Conservation (phyloP, 2,329 filamentous ascomycete species). For the Aspergillus bombycis region DNA sequence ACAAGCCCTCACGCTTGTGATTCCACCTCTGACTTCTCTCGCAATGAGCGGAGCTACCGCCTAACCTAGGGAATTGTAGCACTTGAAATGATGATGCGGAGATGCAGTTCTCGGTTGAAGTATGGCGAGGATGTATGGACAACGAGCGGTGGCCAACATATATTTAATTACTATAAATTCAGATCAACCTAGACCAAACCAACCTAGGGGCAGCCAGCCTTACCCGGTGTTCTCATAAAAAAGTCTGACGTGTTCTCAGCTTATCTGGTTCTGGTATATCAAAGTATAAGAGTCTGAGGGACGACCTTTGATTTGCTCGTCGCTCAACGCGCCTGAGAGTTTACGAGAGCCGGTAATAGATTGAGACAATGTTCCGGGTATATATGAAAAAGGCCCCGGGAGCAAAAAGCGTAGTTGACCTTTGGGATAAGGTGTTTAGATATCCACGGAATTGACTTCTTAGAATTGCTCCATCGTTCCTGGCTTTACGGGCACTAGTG, state of each 20-base stretch:
- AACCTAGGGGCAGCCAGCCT: neutral
- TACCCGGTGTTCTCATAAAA: neutral
- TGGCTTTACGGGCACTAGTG: neutral
- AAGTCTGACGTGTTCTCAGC: slow-evolving; percentile 1
- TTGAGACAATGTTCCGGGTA: slow-evolving; percentile 2
- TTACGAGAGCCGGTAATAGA: neutral
- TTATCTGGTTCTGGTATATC: neutral
- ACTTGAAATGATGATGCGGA: neutral
- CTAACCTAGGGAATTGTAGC: neutral
- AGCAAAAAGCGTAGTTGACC: neutral
- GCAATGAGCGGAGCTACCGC: neutral
- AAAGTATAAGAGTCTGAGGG: neutral
- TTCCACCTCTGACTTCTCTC: too few species aligned
- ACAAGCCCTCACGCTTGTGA: too few species aligned
- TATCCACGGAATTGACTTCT: neutral
- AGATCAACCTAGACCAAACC: neutral
- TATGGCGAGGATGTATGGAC: neutral
- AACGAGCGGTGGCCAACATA: neutral
- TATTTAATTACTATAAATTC: neutral
- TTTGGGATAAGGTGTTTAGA: neutral
- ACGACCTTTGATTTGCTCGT: neutral
- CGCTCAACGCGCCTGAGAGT: neutral
- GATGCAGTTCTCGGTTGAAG: neutral
- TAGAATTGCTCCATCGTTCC: neutral
- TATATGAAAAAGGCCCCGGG: neutral